Percentiles rank a stretch among this genome's conserved stretches.
phyloP scores from a whole-genome alignment of 2,329 filamentous ascomycete species.

The Ceratocystiopsis sp. region DNA sequence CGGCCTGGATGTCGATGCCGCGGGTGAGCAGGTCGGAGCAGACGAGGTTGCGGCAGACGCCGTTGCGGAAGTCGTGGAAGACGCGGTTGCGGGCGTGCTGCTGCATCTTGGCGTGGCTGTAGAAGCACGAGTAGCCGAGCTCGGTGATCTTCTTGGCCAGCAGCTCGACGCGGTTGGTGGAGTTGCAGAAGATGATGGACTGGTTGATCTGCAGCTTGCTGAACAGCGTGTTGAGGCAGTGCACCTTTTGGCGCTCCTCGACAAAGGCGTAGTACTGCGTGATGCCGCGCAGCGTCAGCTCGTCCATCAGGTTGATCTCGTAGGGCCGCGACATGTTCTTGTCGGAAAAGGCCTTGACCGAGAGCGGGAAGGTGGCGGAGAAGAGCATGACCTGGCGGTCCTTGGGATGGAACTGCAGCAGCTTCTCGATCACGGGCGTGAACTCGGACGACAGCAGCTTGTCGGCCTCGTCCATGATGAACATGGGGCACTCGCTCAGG shows the following conservation, averaged over 20 bases:
- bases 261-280: constrained; percentile 99
- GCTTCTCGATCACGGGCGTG: constrained; percentile 90
- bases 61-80: constrained; percentile 98
- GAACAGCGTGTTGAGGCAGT: constrained; percentile 96
- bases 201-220: constrained; percentile 99
- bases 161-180: constrained; percentile 92
- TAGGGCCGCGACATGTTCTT: constrained; percentile 95
- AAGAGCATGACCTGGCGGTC: constrained; percentile 99
- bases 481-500: constrained; percentile 88
- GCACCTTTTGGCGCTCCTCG: constrained; percentile 97
- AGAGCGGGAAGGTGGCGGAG: constrained; percentile 91
- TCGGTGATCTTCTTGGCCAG: constrained; percentile 99
- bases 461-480: constrained; percentile 99
- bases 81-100: constrained; percentile 95
- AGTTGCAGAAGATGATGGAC: constrained; percentile 99
- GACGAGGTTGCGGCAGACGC: constrained; percentile 92
- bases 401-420: constrained; percentile 88
- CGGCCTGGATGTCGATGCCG: constrained; percentile 98
- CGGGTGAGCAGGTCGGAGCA: constrained; percentile 95
- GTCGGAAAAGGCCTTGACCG: constrained; percentile 95
- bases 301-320: constrained; percentile 99
- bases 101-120: constrained; percentile 96
- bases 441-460: constrained; percentile 95
- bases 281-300: constrained; percentile 92
- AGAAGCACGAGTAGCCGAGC: constrained; percentile 97